Conservation (phyloP, 208 protist species). For the Acanthamoeba castellanii region DNA sequence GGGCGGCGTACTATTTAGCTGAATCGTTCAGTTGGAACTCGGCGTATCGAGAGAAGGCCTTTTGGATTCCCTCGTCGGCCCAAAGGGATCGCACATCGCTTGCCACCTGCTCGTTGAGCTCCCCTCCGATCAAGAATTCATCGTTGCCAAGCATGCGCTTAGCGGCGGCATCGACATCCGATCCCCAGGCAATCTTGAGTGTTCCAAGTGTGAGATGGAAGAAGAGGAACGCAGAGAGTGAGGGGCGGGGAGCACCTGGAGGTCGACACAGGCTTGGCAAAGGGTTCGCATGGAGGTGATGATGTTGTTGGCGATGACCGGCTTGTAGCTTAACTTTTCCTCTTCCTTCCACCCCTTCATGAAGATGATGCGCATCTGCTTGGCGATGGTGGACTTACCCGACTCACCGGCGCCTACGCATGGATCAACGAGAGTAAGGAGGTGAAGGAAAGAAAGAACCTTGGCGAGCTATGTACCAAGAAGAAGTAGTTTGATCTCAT, state of each 20-base stretch:
- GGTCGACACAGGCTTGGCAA: slow-evolving; percentile 2
- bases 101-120: neutral
- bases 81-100: slow-evolving; percentile 82
- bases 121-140: neutral
- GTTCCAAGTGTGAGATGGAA: no score
- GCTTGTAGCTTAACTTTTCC: slow-evolving; percentile 81
- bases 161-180: neutral
- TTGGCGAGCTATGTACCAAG: neutral
- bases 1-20: slow-evolving; percentile 84
- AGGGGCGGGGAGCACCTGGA: neutral
- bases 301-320: slow-evolving; percentile 84
- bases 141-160: slow-evolving; percentile 34
- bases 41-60: slow-evolving; percentile 68
- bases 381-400: slow-evolving; percentile 88
- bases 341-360: slow-evolving; percentile 82
- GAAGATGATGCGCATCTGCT: slow-evolving; percentile 92
- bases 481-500: slow-evolving; percentile 65
- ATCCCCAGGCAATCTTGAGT: neutral
- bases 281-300: slow-evolving; percentile 76
- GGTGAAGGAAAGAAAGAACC: neutral
- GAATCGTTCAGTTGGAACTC: slow-evolving; percentile 79
- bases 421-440: neutral
- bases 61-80: slow-evolving; percentile 83
- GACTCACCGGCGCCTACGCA: slow-evolving; percentile 82
- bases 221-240: neutral